Conservation (phyloP, 306 rosid genomes). For the Rosa chinensis region DNA sequence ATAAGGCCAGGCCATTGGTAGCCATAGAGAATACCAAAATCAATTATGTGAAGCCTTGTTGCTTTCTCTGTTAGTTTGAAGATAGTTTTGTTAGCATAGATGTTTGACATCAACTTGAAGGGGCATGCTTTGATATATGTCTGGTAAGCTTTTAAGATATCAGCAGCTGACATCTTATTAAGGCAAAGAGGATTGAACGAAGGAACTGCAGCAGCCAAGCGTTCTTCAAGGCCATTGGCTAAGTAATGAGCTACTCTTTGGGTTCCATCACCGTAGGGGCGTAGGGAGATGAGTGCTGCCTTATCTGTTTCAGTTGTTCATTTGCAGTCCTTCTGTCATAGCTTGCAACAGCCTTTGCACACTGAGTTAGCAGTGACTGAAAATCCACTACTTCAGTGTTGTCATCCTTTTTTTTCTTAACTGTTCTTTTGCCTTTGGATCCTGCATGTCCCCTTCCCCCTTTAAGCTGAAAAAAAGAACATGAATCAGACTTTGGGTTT, state of each 20-base stretch:
- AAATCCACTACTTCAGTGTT: constrained; percentile 42
- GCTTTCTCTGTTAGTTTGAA: constrained; percentile 36
- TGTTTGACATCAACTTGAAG: constrained; percentile 44
- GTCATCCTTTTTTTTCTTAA: constrained; percentile 17
- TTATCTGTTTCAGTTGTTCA: constrained; percentile 56
- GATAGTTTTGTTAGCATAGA: constrained; percentile 31
- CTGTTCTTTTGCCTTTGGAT: constrained; percentile 6
- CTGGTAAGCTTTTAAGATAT: constrained; percentile 56
- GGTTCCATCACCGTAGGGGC: constrained; percentile 54
- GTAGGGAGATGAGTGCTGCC: constrained; percentile 51
- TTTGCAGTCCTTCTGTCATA: constrained; percentile 56
- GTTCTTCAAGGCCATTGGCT: constrained; percentile 57
- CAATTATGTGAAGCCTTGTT: constrained; percentile 38
- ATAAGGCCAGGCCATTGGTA: constrained; percentile 53
- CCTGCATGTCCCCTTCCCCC: not conserved
- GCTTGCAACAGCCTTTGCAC: constrained; percentile 70
- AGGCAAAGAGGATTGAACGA: constrained; percentile 18
- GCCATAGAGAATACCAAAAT: constrained; percentile 46
- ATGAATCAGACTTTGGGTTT: not conserved
- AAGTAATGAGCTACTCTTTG: constrained; percentile 72
- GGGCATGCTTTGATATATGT: constrained; percentile 50
- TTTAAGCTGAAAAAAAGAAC: not conserved
- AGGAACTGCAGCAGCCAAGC: constrained; percentile 50
- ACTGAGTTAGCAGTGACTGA: constrained; percentile 59
- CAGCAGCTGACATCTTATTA: constrained; percentile 37